Conservation (phyloP, 805 yeast genomes). For the Pichia ethanolica region DNA sequence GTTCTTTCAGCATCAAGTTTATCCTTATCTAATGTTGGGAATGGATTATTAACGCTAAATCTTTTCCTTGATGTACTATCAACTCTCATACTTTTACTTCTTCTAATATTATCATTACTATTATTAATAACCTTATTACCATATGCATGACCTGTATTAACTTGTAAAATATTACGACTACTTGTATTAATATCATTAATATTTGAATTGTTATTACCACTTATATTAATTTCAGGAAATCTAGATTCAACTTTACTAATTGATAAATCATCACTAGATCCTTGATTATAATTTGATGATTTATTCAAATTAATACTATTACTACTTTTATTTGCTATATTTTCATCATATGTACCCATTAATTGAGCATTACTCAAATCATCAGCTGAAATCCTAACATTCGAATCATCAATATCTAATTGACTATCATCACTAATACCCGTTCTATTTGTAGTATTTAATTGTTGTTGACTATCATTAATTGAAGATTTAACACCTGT, state of each 20-base stretch:
- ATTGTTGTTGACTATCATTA: background rate
- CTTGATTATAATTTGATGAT: background rate
- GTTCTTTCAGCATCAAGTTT: background rate
- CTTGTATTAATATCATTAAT: background rate
- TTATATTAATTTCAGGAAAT: constrained; percentile 27
- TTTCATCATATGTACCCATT: background rate
- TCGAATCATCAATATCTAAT: background rate
- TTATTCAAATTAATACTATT: background rate
- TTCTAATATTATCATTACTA: background rate
- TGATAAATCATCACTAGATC: background rate
- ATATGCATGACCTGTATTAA: background rate
- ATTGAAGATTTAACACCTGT: background rate
- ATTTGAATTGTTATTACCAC: background rate
- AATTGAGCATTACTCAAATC: background rate
- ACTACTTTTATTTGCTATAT: background rate
- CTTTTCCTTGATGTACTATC: constrained; percentile 4
- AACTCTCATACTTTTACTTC: background rate
- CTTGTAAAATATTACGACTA: background rate
- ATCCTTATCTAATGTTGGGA: constrained; percentile 12
- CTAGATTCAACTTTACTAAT: constrained; percentile 39
- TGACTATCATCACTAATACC: background rate
- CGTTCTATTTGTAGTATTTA: background rate
- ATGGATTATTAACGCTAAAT: constrained; percentile 23
- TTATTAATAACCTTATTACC: too few relatives aligned
- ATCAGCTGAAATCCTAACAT: background rate